These are phyloP conservation scores for Sarcodon aspratus DNA, from an alignment of 768 basidiomycete genomes.

Conservation along the genomic window DNA sequence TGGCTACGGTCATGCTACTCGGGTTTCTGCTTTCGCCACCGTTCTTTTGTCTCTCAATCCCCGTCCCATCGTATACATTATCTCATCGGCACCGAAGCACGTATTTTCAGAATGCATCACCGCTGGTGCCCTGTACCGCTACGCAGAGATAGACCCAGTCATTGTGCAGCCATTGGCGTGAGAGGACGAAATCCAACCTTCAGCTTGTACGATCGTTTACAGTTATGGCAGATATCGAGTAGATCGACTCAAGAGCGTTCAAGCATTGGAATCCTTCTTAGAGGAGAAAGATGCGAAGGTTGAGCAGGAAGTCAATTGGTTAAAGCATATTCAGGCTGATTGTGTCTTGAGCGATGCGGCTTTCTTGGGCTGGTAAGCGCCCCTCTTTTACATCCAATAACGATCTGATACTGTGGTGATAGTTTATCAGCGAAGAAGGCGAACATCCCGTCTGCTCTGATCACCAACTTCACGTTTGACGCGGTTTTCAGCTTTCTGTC, in stretches of 20 bases:
- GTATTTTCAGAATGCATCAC: conserved; percentile 58
- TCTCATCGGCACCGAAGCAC: conserved; percentile 64
- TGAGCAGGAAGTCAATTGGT: conserved; percentile 45
- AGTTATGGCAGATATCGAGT: conserved; percentile 45
- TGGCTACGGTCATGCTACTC: conserved; percentile 80
- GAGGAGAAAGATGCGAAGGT: conserved; percentile 40
- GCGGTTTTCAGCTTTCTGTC: conserved; percentile 73
- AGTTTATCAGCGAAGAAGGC: conserved; percentile 58
- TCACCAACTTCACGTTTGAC: conserved; percentile 82
- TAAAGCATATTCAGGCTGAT: conserved; percentile 35
- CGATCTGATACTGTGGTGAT: neutral
- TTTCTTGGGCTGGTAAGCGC: conserved; percentile 61
- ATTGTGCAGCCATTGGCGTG: conserved; percentile 75
- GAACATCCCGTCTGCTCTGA: conserved; percentile 55
- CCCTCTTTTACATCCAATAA: neutral
- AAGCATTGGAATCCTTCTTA: conserved; percentile 50
- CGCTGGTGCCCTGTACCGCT: conserved; percentile 54
- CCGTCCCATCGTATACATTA: conserved; percentile 44
- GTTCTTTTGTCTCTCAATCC: conserved; percentile 39
- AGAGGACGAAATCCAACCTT: conserved; percentile 13
- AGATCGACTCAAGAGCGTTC: conserved; percentile 58
- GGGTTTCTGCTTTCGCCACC: conserved; percentile 62
- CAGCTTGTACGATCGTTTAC: conserved; percentile 3
- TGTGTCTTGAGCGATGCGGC: conserved; percentile 70
- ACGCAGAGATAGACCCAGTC: conserved; percentile 68